These are phyloP conservation scores for Suhomyces faveliae DNA, from an alignment of 805 yeast species.

Conservation along the genomic window DNA sequence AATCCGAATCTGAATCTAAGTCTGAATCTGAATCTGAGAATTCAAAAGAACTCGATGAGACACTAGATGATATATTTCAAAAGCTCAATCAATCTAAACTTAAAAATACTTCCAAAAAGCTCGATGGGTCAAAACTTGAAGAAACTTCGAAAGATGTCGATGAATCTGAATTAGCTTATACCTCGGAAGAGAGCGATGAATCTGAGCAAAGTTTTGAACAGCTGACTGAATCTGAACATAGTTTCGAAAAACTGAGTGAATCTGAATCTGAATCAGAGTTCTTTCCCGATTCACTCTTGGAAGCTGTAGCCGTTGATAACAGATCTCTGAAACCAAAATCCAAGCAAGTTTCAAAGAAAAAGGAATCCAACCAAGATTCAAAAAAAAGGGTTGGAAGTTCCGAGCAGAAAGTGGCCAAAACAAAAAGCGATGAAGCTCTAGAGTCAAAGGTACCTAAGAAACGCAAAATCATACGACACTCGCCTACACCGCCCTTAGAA, in stretches of 20 bases:
- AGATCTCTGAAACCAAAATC: neutral
- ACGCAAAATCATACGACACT: neutral
- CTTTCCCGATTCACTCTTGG: constrained; percentile 7
- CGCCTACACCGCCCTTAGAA: constrained; percentile 5
- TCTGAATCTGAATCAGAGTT: constrained; percentile 2
- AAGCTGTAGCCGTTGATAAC: neutral
- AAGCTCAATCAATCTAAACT: too few relatives aligned
- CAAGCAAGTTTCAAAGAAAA: neutral
- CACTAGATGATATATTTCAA: too few relatives aligned
- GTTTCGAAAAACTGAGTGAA: neutral
- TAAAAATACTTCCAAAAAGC: neutral
- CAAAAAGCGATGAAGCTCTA: neutral
- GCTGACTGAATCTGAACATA: neutral
- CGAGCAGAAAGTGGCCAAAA: neutral
- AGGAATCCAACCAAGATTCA: neutral
- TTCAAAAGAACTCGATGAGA: too few relatives aligned
- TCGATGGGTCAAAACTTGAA: neutral
- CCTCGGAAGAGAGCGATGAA: neutral
- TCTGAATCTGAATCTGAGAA: neutral
- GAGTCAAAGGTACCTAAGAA: constrained; percentile 1
- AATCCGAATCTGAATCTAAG: neutral
- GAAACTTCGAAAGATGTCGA: neutral
- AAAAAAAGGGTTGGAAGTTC: neutral
- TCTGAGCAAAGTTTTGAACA: too few relatives aligned
- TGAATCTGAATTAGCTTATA: neutral